A percentile compares a stretch with the other conserved stretches of the same genome.
These are phyloP conservation scores for Tetrapisispora nanseiensis DNA, from an alignment of 805 yeast genomes.

Conservation along the genomic window DNA sequence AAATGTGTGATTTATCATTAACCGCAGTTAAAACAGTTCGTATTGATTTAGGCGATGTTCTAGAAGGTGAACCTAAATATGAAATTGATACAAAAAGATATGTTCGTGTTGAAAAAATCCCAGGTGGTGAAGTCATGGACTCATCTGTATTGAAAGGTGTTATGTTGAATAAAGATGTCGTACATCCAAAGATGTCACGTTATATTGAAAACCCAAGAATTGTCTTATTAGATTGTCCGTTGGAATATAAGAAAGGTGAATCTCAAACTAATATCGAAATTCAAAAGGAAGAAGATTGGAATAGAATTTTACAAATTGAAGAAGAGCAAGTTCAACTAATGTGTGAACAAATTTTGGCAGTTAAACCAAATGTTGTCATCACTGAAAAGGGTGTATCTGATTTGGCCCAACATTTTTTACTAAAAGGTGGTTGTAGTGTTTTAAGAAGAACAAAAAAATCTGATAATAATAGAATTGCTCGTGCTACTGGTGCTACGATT, in stretches of 20 bases:
- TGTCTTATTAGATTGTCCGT: slow-evolving; percentile 85
- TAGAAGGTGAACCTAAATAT: slow-evolving; percentile 44
- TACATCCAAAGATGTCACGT: slow-evolving; percentile 98
- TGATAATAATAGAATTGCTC: slow-evolving; percentile 91
- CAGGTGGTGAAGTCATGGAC: slow-evolving; percentile 95
- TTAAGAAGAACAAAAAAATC: slow-evolving; percentile 91
- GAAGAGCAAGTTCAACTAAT: slow-evolving; percentile 88
- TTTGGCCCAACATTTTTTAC: slow-evolving; percentile 89
- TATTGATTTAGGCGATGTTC: slow-evolving; percentile 37
- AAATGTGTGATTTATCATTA: slow-evolving; percentile 83
- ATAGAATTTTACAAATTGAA: slow-evolving; percentile 86
- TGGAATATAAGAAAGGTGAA: slow-evolving; percentile 98
- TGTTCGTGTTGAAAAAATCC: slow-evolving; percentile 87
- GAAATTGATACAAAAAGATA: slow-evolving; percentile 92
- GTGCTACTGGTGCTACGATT: slow-evolving; percentile 96
- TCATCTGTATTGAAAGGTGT: slow-evolving; percentile 84
- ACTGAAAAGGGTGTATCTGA: slow-evolving; percentile 98
- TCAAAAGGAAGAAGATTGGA: slow-evolving; percentile 94
- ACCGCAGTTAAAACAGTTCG: slow-evolving; percentile 80
- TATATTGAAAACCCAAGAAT: slow-evolving; percentile 80
- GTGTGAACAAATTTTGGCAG: slow-evolving; percentile 75
- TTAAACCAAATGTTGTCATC: slow-evolving; percentile 88
- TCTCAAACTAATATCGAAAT: slow-evolving; percentile 97
- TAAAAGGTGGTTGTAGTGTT: slow-evolving; percentile 88
- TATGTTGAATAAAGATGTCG: slow-evolving; percentile 88